Evolutionary conservation across 257 asterid species (phyloP).

Genomic region (Penstemon newberryi): DNA sequence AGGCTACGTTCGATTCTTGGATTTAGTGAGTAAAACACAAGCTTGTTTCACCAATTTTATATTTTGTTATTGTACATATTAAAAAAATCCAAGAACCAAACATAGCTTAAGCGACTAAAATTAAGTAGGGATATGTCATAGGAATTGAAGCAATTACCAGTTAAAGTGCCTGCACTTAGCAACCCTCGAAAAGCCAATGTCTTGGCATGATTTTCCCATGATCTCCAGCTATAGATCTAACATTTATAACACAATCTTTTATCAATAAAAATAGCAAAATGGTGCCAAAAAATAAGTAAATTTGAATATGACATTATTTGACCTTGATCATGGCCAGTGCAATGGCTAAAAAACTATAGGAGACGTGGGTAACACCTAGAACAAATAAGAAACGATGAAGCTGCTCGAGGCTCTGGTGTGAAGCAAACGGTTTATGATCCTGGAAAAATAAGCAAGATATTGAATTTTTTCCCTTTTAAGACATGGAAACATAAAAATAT

Average conservation of each 20-base stretch:
- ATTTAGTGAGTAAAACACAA: not conserved
- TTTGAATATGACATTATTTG: conserved; percentile 20
- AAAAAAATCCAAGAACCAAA: no score
- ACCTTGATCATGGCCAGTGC: conserved; percentile 93
- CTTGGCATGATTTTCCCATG: conserved; percentile 86
- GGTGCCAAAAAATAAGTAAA: conserved; percentile 14
- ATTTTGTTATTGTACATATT: no score
- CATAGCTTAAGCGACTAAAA: no score
- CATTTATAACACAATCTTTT: conserved; percentile 9
- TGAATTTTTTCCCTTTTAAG: conserved; percentile 10
- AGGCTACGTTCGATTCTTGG: not conserved
- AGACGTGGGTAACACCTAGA: conserved; percentile 77
- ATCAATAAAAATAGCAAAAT: conserved; percentile 6
- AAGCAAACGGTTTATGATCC: conserved; percentile 83
- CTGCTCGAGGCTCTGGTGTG: conserved; percentile 94
- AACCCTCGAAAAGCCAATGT: conserved; percentile 69
- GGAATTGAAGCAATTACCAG: conserved; percentile 32
- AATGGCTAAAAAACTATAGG: conserved; percentile 73
- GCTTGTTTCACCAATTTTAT: no score
- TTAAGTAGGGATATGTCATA: not conserved
- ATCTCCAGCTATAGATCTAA: conserved; percentile 91
- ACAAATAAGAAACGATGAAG: conserved; percentile 89
- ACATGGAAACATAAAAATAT: conserved; percentile 9
- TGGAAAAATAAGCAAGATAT: conserved; percentile 29
- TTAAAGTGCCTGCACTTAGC: conserved; percentile 41